Percentiles rank a stretch among this genome's conserved stretches.
phyloP scores from a whole-genome alignment of 2,329 filamentous ascomycete species.

The Apiospora rasikravindrae region DNA sequence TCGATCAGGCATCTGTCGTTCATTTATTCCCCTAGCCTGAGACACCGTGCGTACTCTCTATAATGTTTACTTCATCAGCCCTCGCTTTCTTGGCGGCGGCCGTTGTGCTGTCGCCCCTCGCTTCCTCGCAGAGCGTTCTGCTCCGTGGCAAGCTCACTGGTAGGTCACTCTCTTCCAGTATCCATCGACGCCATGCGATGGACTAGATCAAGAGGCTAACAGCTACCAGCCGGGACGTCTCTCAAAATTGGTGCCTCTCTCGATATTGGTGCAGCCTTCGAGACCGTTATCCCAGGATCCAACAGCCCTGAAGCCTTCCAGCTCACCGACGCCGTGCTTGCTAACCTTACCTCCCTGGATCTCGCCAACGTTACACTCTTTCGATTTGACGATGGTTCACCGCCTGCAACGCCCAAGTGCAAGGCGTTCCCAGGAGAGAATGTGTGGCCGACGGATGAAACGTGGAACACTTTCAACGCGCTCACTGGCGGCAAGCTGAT shows the following conservation, averaged over 20 bases:
- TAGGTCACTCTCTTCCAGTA: neutral
- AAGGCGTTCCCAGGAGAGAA: constrained; percentile 38
- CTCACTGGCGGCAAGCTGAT: constrained; percentile 38
- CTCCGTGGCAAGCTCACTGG: neutral
- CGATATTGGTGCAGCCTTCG: constrained; percentile 16
- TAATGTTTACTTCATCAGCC: neutral
- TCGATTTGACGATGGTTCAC: constrained; percentile 26
- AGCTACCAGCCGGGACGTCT: no score
- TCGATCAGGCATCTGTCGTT: neutral
- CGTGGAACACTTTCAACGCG: constrained; percentile 38
- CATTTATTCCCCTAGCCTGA: neutral
- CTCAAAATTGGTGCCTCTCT: neutral
- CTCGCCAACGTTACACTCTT: constrained; percentile 33
- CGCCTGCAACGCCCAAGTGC: constrained; percentile 26
- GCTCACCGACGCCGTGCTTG: constrained; percentile 28
- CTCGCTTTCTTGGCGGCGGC: neutral
- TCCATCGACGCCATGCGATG: neutral
- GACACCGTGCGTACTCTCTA: neutral
- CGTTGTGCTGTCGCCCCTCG: neutral
- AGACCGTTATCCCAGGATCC: neutral
- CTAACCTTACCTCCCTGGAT: constrained; percentile 22
- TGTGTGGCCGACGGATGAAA: constrained; percentile 32
- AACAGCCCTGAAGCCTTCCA: constrained; percentile 28
- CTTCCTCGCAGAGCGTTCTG: neutral
- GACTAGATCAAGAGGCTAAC: neutral